Conservation (phyloP, 2,329 filamentous ascomycete species). For the Fusarium temperatum region DNA sequence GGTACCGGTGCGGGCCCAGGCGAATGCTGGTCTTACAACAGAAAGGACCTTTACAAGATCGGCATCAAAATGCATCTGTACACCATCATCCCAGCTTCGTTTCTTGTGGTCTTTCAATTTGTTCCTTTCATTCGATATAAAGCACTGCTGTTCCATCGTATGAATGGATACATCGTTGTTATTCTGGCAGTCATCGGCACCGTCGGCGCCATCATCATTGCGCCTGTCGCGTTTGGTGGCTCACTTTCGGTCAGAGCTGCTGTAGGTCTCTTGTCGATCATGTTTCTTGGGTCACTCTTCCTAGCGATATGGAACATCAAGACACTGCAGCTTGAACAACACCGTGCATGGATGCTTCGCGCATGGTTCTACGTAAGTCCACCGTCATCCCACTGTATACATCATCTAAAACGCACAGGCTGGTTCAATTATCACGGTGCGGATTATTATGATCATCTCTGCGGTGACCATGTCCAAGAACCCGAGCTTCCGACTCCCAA, state of each 20-base stretch:
- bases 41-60: conserved; percentile 23
- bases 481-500: conserved; percentile 1
- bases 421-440: conserved; percentile 13
- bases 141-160: conserved; percentile 63
- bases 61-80: conserved; percentile 58
- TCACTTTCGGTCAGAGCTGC: conserved; percentile 56
- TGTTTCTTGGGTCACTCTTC: conserved; percentile 53
- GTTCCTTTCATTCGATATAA: conserved; percentile 57
- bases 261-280: conserved; percentile 53
- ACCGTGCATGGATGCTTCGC: conserved; percentile 70
- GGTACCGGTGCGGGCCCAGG: not conserved
- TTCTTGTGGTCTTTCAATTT: conserved; percentile 59
- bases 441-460: conserved; percentile 20
- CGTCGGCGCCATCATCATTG: conserved; percentile 63
- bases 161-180: conserved; percentile 66
- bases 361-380: conserved; percentile 24
- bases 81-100: conserved; percentile 52
- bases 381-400: too few species aligned
- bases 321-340: conserved; percentile 68
- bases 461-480: conserved; percentile 6
- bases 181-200: conserved; percentile 57
- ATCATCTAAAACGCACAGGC: not conserved
- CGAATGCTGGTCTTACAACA: conserved; percentile 18
- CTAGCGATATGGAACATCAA: conserved; percentile 67
- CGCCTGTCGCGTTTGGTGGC: conserved; percentile 61